Base-by-base conservation (phyloP, 2,329 filamentous ascomycete genomes). In the Claviceps arundinis region DNA sequence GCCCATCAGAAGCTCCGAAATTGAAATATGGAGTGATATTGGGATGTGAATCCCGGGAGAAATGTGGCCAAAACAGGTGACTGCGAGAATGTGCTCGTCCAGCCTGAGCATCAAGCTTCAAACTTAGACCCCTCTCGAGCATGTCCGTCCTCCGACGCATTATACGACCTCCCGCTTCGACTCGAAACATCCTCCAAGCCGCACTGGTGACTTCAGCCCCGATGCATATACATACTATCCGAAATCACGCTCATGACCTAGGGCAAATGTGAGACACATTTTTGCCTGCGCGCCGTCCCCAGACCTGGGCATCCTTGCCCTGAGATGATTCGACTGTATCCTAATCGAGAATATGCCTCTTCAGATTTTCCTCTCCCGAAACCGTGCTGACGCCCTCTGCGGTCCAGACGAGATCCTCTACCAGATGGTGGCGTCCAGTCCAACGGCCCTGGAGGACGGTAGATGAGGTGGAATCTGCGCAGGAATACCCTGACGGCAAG, bases 361-460 rank as follows among this genome's bases (percentile, higher is more conserved):
- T 0, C 63, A 65, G 1, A 50, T 61, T 4, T 55, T 55, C 0
- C 55, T 69, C 0, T 67, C 67, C 19, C 22, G 22, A 22, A 22
- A 22, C 22, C 22, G 3, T 4, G 3, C 24, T 24, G 56, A 61
- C 19, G 58, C 56, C 60, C 60, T 56, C 22, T 57, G 61, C 30
- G 60, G 62, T 4, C 48, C 47, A 1, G 64, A 68, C n/a, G 63
- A 66, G 1, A 43, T 64, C 6, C 30, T 68, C 0, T 52, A 56
- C 2, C 56, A 59, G 5, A 61, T 68, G 26, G 60, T 61, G 1
- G 47, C 57, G 5, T 56, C 0, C 64, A 64, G 52, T 47, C 1
- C 64, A 65, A 0, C 58, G 62, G 30, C 56, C 57, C 0, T 65
- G 60, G 61, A 67, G 65, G 64, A 37, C 54, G 59, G 61, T 68